Percentiles rank a stretch among this genome's conserved stretches.
phyloP scores from a whole-genome alignment of 1,284 basidiomycete genomes.

The Cutaneotrichosporon cavernicola region DNA sequence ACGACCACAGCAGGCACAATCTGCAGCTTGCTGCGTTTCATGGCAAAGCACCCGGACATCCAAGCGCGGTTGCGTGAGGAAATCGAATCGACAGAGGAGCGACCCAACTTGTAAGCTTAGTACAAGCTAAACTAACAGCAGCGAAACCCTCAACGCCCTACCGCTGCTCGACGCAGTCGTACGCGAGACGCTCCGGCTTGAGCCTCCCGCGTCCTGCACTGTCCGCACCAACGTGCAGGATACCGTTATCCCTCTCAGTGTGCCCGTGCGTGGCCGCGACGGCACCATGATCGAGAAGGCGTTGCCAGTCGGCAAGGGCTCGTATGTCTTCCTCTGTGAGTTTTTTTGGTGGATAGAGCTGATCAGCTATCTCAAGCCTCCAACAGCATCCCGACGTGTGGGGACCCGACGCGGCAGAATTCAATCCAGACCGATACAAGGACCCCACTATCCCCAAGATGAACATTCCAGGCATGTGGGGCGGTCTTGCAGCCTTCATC shows the following conservation, averaged over 20 bases:
- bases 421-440: slow-evolving; percentile 54
- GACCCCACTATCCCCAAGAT: slow-evolving; percentile 15
- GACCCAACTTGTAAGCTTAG: slow-evolving; percentile 18
- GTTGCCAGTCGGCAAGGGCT: slow-evolving; percentile 39
- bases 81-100: slow-evolving; percentile 43
- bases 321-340: slow-evolving; percentile 38
- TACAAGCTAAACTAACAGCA: slow-evolving; percentile 13
- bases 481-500: slow-evolving; percentile 57
- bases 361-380: slow-evolving; percentile 51
- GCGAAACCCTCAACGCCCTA: slow-evolving; percentile 51
- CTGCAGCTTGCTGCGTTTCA: slow-evolving; percentile 67
- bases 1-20: slow-evolving; percentile 72
- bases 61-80: slow-evolving; percentile 62
- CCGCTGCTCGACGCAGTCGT: slow-evolving; percentile 62
- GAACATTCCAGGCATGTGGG: slow-evolving; percentile 59
- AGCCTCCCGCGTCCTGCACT: slow-evolving; percentile 63
- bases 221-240: slow-evolving; percentile 62
- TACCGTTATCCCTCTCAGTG: slow-evolving; percentile 61
- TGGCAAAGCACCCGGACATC: slow-evolving; percentile 58
- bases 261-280: slow-evolving; percentile 42
- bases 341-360: slow-evolving; percentile 15
- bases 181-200: slow-evolving; percentile 64
- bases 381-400: slow-evolving; percentile 64
- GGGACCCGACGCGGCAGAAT: slow-evolving; percentile 66
- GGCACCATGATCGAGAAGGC: slow-evolving; percentile 50